Percentiles rank a stretch among this genome's conserved stretches.
Conservation (phyloP, 2,329 filamentous ascomycete genomes). For the Elsinoe necatrix region DNA sequence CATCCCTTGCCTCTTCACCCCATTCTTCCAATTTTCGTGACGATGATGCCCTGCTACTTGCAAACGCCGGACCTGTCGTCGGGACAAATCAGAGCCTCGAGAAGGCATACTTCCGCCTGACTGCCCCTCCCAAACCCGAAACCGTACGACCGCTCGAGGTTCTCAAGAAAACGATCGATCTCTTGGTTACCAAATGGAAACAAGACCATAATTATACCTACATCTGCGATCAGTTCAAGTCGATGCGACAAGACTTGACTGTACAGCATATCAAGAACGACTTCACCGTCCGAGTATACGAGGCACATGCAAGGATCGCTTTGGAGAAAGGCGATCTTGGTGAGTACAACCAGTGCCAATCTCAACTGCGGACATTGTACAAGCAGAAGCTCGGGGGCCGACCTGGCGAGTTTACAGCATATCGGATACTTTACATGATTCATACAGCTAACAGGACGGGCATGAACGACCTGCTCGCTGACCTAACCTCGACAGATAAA, state of each 20-base stretch:
- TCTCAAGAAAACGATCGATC: slow-evolving; percentile 73
- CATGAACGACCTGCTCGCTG: slow-evolving; percentile 95
- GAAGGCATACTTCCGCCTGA: slow-evolving; percentile 91
- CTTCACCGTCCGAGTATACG: slow-evolving; percentile 93
- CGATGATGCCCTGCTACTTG: slow-evolving; percentile 40
- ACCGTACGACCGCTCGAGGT: slow-evolving; percentile 77
- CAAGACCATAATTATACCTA: slow-evolving; percentile 91
- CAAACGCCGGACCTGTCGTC: slow-evolving; percentile 60
- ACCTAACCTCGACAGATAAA: slow-evolving; percentile 98
- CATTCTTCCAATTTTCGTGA: slow-evolving; percentile 31
- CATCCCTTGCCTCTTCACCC: slow-evolving; percentile 47
- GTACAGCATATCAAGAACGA: slow-evolving; percentile 96
- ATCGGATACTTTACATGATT: slow-evolving; percentile 99
- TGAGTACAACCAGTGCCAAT: slow-evolving; percentile 99
- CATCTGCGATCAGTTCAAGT: slow-evolving; percentile 99
- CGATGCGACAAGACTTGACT: slow-evolving; percentile 92
- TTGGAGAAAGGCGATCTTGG: slow-evolving; percentile 97
- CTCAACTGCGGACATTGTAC: slow-evolving; percentile 88
- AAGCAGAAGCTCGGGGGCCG: slow-evolving; percentile 78
- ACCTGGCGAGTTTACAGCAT: slow-evolving; percentile 93
- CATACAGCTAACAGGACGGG: slow-evolving; percentile 97
- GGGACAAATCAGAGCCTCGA: slow-evolving; percentile 78
- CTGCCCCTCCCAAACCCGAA: slow-evolving; percentile 77
- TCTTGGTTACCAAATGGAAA: slow-evolving; percentile 91
- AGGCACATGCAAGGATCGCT: slow-evolving; percentile 94